These are phyloP conservation scores for Cercospora citrullina DNA, from an alignment of 2,329 filamentous ascomycete genomes.

Conservation along the genomic window DNA sequence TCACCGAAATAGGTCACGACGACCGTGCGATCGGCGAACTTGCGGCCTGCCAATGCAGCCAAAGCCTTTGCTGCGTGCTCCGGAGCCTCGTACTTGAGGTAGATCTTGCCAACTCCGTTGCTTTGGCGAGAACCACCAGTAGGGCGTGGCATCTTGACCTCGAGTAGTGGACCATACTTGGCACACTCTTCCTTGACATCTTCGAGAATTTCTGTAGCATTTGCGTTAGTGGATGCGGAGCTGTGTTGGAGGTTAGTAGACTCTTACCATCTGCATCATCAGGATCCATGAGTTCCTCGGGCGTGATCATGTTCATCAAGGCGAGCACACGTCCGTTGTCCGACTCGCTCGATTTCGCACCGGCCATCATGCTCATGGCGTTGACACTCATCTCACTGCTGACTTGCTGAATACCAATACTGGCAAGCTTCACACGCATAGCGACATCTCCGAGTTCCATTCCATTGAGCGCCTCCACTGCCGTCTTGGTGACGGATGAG, in stretches of 20 bases:
- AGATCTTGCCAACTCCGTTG: conserved; percentile 95
- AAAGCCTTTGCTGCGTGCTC: conserved; percentile 82
- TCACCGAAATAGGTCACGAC: conserved; percentile 96
- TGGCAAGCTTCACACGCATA: conserved; percentile 83
- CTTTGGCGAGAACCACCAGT: conserved; percentile 78
- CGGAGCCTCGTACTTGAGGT: conserved; percentile 81
- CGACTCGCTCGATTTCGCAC: conserved; percentile 72
- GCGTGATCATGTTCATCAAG: conserved; percentile 96
- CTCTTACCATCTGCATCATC: conserved; percentile 88
- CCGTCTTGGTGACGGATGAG: conserved; percentile 72
- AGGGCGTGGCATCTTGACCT: conserved; percentile 91
- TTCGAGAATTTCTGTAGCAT: conserved; percentile 79
- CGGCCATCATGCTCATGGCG: conserved; percentile 95
- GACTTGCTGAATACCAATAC: conserved; percentile 90
- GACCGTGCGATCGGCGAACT: conserved; percentile 94
- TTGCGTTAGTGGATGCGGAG: neutral
- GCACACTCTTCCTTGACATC: conserved; percentile 90
- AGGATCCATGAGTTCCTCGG: conserved; percentile 88
- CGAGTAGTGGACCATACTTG: conserved; percentile 82
- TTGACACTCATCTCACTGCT: conserved; percentile 95
- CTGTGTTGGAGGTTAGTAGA: conserved; percentile 7
- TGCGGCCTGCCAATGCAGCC: conserved; percentile 85
- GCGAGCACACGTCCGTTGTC: conserved; percentile 85
- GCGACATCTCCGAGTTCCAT: conserved; percentile 89
- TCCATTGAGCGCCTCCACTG: conserved; percentile 85